Evolutionary conservation across 2,329 filamentous ascomycete genomes (phyloP).

Genomic region (Alternaria conjuncta): DNA sequence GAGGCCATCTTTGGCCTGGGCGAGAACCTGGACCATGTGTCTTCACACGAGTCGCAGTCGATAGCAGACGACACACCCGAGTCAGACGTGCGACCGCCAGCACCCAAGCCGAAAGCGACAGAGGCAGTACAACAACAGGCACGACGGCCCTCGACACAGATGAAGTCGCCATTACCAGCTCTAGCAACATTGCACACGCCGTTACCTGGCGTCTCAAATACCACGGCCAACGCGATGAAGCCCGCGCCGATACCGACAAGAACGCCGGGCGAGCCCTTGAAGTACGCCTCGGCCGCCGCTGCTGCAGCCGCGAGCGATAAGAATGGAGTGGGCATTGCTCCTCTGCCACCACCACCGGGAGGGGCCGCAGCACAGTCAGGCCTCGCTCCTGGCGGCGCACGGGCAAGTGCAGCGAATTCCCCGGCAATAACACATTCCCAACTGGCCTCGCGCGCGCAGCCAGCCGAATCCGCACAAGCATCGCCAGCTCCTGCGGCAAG

Average conservation of each 20-base stretch:
- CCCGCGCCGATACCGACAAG: conserved; percentile 85
- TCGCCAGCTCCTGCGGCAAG: conserved; percentile 56
- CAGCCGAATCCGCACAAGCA: conserved; percentile 49
- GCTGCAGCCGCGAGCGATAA: conserved; percentile 91
- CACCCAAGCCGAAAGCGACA: conserved; percentile 62
- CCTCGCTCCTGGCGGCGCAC: conserved; percentile 59
- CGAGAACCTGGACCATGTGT: conserved; percentile 81
- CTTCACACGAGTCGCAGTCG: conserved; percentile 95
- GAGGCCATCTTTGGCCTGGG: conserved; percentile 85
- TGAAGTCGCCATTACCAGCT: conserved; percentile 93
- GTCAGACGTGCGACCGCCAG: conserved; percentile 55
- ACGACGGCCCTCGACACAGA: conserved; percentile 82
- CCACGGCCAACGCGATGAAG: conserved; percentile 77
- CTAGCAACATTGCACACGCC: conserved; percentile 87
- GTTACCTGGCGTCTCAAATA: conserved; percentile 66
- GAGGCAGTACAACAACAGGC: conserved; percentile 64
- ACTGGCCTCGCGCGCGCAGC: conserved; percentile 48
- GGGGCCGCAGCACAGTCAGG: conserved; percentile 49
- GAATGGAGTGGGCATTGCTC: conserved; percentile 87
- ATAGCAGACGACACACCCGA: conserved; percentile 83
- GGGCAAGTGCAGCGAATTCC: conserved; percentile 64
- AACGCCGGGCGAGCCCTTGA: conserved; percentile 86
- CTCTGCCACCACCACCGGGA: conserved; percentile 87
- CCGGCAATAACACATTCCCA: conserved; percentile 51
- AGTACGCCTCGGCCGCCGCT: conserved; percentile 95